Evolutionary conservation across 768 basidiomycete species (phyloP).

Genomic region (Phanerochaete carnosa): DNA sequence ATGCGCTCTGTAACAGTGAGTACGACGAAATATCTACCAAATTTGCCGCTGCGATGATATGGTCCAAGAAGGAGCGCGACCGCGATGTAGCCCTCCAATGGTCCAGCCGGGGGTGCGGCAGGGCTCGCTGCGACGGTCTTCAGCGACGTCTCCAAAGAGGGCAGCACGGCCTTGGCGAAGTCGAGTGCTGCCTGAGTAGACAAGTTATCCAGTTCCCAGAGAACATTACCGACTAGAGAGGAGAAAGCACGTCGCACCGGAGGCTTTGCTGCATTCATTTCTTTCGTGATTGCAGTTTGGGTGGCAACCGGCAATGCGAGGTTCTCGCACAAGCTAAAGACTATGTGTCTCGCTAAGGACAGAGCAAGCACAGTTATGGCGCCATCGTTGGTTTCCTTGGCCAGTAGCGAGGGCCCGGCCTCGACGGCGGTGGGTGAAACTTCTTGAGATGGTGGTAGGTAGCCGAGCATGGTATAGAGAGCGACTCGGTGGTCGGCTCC

Average conservation of each 20-base stretch:
- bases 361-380: constrained; percentile 52
- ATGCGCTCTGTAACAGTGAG: constrained; percentile 1
- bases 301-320: constrained; percentile 42
- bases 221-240: constrained; percentile 54
- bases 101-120: constrained; percentile 54
- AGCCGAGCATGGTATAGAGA: constrained; percentile 74
- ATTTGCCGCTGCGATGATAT: constrained; percentile 43
- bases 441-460: constrained; percentile 43
- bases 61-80: constrained; percentile 66
- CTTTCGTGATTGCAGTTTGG: constrained; percentile 55
- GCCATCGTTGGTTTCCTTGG: constrained; percentile 79
- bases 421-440: constrained; percentile 47
- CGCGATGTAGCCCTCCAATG: constrained; percentile 84
- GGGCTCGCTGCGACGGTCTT: constrained; percentile 65
- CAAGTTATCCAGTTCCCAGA: constrained; percentile 46
- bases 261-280: constrained; percentile 69
- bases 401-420: constrained; percentile 40
- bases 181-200: constrained; percentile 38
- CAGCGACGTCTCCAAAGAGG: constrained; percentile 66
- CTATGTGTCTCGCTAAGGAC: constrained; percentile 59
- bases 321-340: constrained; percentile 43
- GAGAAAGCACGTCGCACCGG: constrained; percentile 59
- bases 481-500: constrained; percentile 84
- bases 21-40: constrained; percentile 41
- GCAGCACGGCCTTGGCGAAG: constrained; percentile 53